A percentile compares a stretch with the other conserved stretches of the same genome.
Conservation (phyloP, 2,329 filamentous ascomycete genomes). For the Cladosporium sp. region DNA sequence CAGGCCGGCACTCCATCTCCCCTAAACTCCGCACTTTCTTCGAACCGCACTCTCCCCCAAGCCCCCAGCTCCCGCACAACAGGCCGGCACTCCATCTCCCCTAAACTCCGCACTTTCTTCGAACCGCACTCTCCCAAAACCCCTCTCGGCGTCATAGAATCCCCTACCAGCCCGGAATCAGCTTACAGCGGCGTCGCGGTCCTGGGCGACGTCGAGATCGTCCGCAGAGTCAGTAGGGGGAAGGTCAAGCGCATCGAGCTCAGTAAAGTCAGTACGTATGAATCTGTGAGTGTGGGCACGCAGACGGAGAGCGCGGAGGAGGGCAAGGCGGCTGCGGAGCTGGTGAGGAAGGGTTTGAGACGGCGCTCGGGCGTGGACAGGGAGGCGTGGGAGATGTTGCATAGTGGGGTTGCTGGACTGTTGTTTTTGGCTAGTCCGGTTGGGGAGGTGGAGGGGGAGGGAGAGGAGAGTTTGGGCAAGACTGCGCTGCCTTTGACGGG, state of each 20-base stretch:
- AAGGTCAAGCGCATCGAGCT: slow-evolving; percentile 5
- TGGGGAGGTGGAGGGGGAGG: neutral
- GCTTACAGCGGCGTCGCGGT: slow-evolving; percentile 6
- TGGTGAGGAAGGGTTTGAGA: neutral
- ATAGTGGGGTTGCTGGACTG: slow-evolving; percentile 1
- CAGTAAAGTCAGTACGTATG: neutral
- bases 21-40: slow-evolving; percentile 10
- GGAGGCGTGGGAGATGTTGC: slow-evolving; percentile 5
- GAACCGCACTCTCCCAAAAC: neutral
- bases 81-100: slow-evolving; percentile 1
- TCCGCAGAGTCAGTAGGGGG: slow-evolving; percentile 1
- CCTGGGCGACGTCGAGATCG: neutral
- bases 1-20: neutral
- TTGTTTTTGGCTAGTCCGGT: neutral
- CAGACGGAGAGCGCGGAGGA: neutral
- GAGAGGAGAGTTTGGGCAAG: neutral
- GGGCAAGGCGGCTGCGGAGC: neutral
- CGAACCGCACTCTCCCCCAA: neutral
- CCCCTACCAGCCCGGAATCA: neutral
- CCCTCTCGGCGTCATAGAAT: slow-evolving; percentile 1
- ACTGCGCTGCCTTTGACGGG: neutral
- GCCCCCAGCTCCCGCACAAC: neutral
- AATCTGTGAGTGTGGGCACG: neutral
- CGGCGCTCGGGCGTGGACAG: neutral
- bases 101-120: slow-evolving; percentile 9